Evolutionary conservation across 257 asterid species (phyloP).

Genomic region (Fraxinus pennsylvanica): DNA sequence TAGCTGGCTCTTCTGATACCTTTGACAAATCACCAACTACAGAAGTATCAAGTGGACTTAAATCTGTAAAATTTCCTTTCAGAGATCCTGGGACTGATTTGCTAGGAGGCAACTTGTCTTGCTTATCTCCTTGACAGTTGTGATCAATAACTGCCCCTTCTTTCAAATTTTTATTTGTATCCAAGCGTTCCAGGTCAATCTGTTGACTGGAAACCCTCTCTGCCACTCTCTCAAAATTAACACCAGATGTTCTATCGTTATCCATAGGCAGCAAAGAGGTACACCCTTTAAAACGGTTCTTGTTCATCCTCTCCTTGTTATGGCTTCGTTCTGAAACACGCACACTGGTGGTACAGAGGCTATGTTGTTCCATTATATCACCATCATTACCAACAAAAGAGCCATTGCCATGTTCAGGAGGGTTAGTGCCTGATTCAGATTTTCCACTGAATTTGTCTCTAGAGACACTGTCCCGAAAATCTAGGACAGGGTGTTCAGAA

Average conservation of each 20-base stretch:
- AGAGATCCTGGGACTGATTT: conserved; percentile 44
- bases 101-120: conserved; percentile 34
- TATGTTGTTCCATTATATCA: conserved; percentile 23
- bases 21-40: conserved; percentile 40
- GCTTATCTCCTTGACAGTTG: conserved; percentile 41
- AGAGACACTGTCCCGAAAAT: conserved; percentile 23
- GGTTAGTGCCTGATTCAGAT: conserved; percentile 16
- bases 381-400: conserved; percentile 26
- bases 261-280: conserved; percentile 32
- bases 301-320: conserved; percentile 29
- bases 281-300: conserved; percentile 28
- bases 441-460: conserved; percentile 16
- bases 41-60: conserved; percentile 41
- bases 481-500: conserved; percentile 20
- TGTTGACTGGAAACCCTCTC: conserved; percentile 31
- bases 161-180: conserved; percentile 30
- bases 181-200: conserved; percentile 36
- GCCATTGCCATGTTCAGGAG: conserved; percentile 23
- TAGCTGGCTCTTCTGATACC: conserved; percentile 39
- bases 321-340: conserved; percentile 26
- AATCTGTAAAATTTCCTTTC: conserved; percentile 41
- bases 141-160: conserved; percentile 33
- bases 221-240: conserved; percentile 19
- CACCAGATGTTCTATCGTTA: conserved; percentile 22
- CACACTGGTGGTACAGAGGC: conserved; percentile 19